Base-by-base conservation (phyloP, 2,329 filamentous ascomycete genomes). In the Dactylonectria macrodidyma region DNA sequence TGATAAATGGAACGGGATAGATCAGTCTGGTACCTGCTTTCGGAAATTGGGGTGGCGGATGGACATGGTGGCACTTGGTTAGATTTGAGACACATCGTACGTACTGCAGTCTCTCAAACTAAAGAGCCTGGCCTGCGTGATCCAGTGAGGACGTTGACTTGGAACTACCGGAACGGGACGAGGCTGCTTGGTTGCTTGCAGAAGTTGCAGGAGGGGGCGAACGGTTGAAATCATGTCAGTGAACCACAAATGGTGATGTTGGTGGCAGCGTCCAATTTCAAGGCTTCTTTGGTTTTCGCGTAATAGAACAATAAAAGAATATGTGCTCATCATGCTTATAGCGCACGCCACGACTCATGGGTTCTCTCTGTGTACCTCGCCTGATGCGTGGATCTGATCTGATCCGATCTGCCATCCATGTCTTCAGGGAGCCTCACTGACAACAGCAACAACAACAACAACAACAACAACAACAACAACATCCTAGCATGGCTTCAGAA, bases 381-480 rank as follows among this genome's bases (percentile, higher is more conserved):
- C 6, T 47, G 50, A 34, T 48, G 38, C 19, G 34, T 38, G n/a
- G 48, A 54, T 54, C 50, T 61, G 38, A 62, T 54, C 38, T 54
- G 36, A 54, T 61, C 48, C 46, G 48, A 61, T 54, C 48, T 52
- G 44, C 6, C 56, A 33, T 59, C 44, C 56, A 14, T 51, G 58
- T 52, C 58, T 41, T 38, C 19, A 19, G 41, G 44, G 33, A 59
- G 11, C 26, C 9, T 36, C 26, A 30, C 26, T 30, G 7, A 30
- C 26, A 30, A 30, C 7, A 30, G 7, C 7, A 30, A 30, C 26
- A 7, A 19, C 19, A 19, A 19, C 19, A 19, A 19, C 19, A 30
- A 30, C 26, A 30, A 30, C 7, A 30, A 30, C 7, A 30, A 30
- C 7, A 30, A 30, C 26, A 7, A 19, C 19, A 19, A 19, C 19